Percentiles rank a stretch among this genome's conserved stretches.
phyloP scores from a whole-genome alignment of 1,284 basidiomycete genomes.

The Trametes sp. region DNA sequence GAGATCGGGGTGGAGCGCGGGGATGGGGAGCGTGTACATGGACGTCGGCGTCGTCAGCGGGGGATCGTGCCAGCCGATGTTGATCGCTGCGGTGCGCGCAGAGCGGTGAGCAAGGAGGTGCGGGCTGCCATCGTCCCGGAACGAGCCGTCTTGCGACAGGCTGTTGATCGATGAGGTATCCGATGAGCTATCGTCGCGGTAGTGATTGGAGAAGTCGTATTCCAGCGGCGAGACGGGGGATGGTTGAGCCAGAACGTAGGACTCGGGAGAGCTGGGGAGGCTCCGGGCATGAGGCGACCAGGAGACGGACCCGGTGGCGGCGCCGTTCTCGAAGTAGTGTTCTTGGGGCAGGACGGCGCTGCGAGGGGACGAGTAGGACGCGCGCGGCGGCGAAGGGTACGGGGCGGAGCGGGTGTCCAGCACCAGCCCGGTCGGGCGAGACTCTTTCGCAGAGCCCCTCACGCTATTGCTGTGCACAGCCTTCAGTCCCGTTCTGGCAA shows the following conservation, averaged over 20 bases:
- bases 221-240: slow-evolving; percentile 16
- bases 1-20: slow-evolving; percentile 14
- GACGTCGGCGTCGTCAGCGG: slow-evolving; percentile 5
- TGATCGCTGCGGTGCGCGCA: background rate
- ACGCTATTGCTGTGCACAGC: background rate
- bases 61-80: slow-evolving; percentile 17
- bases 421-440: slow-evolving; percentile 12
- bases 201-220: slow-evolving; percentile 15
- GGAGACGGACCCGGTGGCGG: background rate
- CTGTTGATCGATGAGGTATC: slow-evolving; percentile 16
- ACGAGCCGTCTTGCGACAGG: slow-evolving; percentile 9
- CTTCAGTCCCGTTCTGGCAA: background rate
- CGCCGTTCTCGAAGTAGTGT: slow-evolving; percentile 9
- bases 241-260: slow-evolving; percentile 11
- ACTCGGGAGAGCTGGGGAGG: slow-evolving; percentile 18
- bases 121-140: slow-evolving; percentile 2
- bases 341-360: background rate
- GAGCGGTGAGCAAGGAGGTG: background rate
- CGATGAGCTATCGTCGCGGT: slow-evolving; percentile 21
- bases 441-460: slow-evolving; percentile 11
- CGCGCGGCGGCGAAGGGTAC: slow-evolving; percentile 5
- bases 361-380: slow-evolving; percentile 8
- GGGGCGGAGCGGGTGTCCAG: slow-evolving; percentile 20
- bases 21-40: slow-evolving; percentile 13
- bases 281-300: slow-evolving; percentile 10